A percentile compares a stretch with the other conserved stretches of the same genome.
Evolutionary conservation across 208 protist species (phyloP).

Genomic region (Spongospora subterranea): DNA sequence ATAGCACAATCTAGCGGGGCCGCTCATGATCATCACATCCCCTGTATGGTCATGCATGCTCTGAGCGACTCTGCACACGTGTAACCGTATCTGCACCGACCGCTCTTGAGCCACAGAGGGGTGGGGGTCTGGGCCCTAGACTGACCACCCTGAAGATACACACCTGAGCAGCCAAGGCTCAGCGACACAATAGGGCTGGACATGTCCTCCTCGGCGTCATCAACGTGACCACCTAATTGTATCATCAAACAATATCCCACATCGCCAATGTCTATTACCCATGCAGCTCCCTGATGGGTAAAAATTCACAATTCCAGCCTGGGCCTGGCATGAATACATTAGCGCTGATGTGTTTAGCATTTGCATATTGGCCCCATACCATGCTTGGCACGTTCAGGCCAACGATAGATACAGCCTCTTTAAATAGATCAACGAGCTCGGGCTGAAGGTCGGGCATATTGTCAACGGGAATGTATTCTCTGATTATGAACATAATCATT

Average conservation of each 20-base stretch:
- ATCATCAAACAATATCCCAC: not conserved
- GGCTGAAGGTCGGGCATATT: not conserved
- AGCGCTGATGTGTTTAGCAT: not conserved
- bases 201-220: slow-evolving; percentile 34
- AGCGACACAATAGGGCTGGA: not conserved
- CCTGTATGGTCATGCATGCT: not conserved
- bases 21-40: slow-evolving; percentile 28
- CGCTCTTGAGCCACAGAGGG: not conserved
- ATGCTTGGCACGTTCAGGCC: not conserved
- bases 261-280: not conserved
- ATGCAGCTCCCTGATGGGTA: slow-evolving; percentile 20
- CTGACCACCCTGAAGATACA: slow-evolving; percentile 34
- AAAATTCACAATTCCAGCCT: slow-evolving; percentile 49
- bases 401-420: not conserved
- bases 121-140: not conserved
- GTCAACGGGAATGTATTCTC: not conserved
- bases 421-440: slow-evolving; percentile 16
- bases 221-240: slow-evolving; percentile 26
- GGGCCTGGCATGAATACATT: slow-evolving; percentile 14
- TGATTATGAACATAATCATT: not conserved
- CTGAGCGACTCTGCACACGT: not conserved
- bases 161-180: slow-evolving; percentile 18
- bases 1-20: not conserved
- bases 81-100: not conserved
- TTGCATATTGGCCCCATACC: not conserved